Base-by-base conservation (phyloP, 345 rosid genomes). In the Salix arbutifolia region DNA sequence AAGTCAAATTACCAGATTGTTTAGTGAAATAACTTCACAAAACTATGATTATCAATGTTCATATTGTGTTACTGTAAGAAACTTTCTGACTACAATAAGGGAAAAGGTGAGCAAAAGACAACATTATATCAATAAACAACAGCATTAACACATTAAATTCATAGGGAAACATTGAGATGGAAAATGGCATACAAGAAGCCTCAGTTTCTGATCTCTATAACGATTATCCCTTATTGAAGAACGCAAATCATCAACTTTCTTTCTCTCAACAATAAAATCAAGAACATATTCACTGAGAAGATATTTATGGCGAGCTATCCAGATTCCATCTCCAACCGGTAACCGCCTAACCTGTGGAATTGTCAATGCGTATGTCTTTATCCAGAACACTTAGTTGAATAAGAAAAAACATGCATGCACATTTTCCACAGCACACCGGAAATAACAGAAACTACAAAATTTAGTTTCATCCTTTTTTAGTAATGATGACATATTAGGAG, bases 261-360 rank as follows among this genome's bases (percentile, higher is more conserved):
- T 93, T 87, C 99, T 88, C 86, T 95, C 99, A 71, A 93, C 96
- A 79, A 95, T 89, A 82, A 93, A 91, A 86, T 95, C 99, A 62
- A 93, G 92, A 85, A 93, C 93, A 84, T 91, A 91, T 74, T 95
- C 99, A 56, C 73, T 76, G 69, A 61, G 75, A 67, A 80, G 76
- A 82, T 79, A 82, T 69, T 90, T 95, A 77, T 95, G 97, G 79
- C 89, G 87, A 78, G 98, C 97, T 72, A 96, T 86, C 99, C 98
- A 93, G 75, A 93, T 90, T 78, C 90, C 94, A 81, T 93, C 97
- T 69, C 99, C 98, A 56, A 96, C 88, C 28, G 94, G 98, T 75
- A 96, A 83, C 80, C 92, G 84, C 74, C 96, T 87, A 77, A 96
- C 92, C 99, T 96, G 88, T 30, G 33, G 78, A 61, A 75, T 40